Evolutionary conservation across 2,329 filamentous ascomycete genomes (phyloP).

Genomic region (Pestalotiopsis sp.): DNA sequence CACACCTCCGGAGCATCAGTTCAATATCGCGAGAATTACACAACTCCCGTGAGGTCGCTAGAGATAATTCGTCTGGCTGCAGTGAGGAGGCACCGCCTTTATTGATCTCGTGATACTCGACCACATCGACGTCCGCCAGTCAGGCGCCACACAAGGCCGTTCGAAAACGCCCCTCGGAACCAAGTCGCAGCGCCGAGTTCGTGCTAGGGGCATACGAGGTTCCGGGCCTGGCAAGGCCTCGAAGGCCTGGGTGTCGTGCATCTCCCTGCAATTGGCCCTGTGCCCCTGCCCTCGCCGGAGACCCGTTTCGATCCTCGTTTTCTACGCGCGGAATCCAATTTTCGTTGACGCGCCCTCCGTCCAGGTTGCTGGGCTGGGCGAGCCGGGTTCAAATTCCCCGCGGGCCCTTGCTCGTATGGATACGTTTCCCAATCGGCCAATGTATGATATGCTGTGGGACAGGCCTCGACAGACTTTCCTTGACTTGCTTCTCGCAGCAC

Average conservation of each 20-base stretch:
- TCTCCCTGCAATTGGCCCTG: neutral
- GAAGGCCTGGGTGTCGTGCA: neutral
- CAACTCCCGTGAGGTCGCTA: neutral
- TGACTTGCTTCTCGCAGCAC: neutral
- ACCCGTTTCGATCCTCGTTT: neutral
- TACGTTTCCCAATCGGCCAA: neutral
- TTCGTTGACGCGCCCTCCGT: conserved; percentile 1
- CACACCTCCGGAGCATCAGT: neutral
- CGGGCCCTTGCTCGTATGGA: neutral
- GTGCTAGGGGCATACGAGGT: conserved; percentile 8
- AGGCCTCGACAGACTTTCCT: neutral
- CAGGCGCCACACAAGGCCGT: neutral
- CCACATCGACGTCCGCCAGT: neutral
- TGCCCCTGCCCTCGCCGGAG: neutral
- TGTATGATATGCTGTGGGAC: neutral
- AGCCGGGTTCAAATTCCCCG: conserved; percentile 6
- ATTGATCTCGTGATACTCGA: conserved; percentile 2
- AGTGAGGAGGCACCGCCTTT: neutral
- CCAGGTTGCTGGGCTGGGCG: neutral
- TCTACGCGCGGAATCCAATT: conserved; percentile 8
- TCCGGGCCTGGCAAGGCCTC: neutral
- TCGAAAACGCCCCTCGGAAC: conserved; percentile 2
- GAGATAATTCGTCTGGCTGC: neutral
- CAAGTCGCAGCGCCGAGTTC: neutral
- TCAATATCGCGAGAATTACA: neutral